These are phyloP conservation scores for Millerago galiae DNA, from an alignment of 805 yeast genomes.

Conservation along the genomic window DNA sequence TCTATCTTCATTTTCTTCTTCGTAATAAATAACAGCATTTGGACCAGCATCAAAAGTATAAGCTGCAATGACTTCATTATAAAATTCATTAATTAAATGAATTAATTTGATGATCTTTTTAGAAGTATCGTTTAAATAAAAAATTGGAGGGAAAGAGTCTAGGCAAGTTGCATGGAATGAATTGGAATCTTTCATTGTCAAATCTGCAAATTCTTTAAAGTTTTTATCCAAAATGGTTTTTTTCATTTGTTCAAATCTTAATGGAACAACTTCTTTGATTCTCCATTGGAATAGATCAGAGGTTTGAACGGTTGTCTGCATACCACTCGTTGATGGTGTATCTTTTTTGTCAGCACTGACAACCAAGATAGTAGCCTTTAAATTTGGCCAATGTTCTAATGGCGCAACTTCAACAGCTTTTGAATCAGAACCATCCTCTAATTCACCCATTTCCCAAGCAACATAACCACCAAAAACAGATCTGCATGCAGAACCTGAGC, in stretches of 20 bases:
- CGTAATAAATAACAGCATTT: conserved; percentile 92
- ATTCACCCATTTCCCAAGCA: conserved; percentile 96
- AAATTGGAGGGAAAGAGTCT: conserved; percentile 93
- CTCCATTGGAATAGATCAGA: conserved; percentile 82
- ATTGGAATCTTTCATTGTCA: conserved; percentile 95
- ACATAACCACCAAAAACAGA: conserved; percentile 96
- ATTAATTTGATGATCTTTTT: conserved; percentile 72
- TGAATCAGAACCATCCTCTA: conserved; percentile 80
- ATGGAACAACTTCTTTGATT: conserved; percentile 76
- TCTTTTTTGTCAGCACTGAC: conserved; percentile 93
- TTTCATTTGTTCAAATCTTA: conserved; percentile 78
- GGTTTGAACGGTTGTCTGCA: conserved; percentile 91
- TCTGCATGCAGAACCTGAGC: conserved; percentile 98
- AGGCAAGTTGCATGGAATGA: conserved; percentile 98
- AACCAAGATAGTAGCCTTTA: conserved; percentile 88
- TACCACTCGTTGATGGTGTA: conserved; percentile 90
- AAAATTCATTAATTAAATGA: conserved; percentile 64
- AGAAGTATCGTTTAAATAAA: conserved; percentile 88
- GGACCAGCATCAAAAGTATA: conserved; percentile 99
- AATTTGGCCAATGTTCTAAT: conserved; percentile 79
- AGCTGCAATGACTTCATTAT: conserved; percentile 66
- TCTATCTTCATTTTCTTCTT: conserved; percentile 62
- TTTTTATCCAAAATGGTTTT: conserved; percentile 65
- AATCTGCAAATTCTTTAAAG: conserved; percentile 74
- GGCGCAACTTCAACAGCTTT: conserved; percentile 92